These are phyloP conservation scores for Peronospora farinosa DNA, from an alignment of 352 stramenopile species.

Conservation along the genomic window DNA sequence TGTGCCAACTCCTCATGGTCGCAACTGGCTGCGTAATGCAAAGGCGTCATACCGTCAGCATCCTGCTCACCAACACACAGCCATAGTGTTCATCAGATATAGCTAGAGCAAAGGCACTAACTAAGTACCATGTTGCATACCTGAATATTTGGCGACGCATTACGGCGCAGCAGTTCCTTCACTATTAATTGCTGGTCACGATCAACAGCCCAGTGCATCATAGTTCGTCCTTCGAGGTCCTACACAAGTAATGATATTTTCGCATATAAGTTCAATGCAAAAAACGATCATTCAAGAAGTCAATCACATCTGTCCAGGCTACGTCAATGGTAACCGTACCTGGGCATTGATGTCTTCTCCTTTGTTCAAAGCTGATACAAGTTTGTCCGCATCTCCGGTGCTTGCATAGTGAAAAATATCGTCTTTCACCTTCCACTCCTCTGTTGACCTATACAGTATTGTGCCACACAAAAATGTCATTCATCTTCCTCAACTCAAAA, in stretches of 20 bases:
- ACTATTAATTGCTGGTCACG: constrained; percentile 47
- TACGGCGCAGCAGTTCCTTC: constrained; percentile 43
- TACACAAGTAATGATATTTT: constrained; percentile 13
- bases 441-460: constrained; percentile 40
- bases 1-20: constrained; percentile 61
- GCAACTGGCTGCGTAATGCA: constrained; percentile 73
- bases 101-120: neutral
- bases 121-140: constrained; percentile 16
- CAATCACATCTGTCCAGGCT: neutral
- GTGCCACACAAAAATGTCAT: neutral
- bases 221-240: constrained; percentile 71
- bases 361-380: constrained; percentile 36
- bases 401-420: constrained; percentile 71
- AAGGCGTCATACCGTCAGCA: constrained; percentile 66
- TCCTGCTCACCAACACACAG: constrained; percentile 35
- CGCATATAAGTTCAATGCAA: neutral
- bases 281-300: constrained; percentile 4
- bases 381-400: constrained; percentile 49
- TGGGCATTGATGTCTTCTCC: constrained; percentile 44
- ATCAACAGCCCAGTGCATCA: constrained; percentile 80
- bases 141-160: constrained; percentile 55
- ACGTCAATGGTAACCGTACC: constrained; percentile 10
- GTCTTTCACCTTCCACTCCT: constrained; percentile 69
- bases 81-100: constrained; percentile 7
- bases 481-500: constrained; percentile 1